Evolutionary conservation across 2,329 filamentous ascomycete species (phyloP).

Genomic region (Neurospora crassa): DNA sequence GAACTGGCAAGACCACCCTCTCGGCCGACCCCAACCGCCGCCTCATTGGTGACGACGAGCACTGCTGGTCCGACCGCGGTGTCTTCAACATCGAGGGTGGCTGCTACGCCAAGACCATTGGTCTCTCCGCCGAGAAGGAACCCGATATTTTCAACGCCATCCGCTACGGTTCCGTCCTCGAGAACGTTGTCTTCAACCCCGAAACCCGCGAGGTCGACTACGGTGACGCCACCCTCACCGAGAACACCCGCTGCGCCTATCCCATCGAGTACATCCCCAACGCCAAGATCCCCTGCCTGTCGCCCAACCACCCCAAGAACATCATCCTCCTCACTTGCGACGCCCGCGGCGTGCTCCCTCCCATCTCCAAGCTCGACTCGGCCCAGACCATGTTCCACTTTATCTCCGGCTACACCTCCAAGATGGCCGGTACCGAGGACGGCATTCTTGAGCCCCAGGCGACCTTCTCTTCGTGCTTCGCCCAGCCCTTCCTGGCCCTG

Average conservation of each 20-base stretch:
- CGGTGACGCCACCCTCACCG: constrained; percentile 86
- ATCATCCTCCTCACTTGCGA: constrained; percentile 98
- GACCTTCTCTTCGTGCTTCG: constrained; percentile 98
- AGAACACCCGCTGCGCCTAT: constrained; percentile 98
- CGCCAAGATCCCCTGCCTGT: constrained; percentile 95
- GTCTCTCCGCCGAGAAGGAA: constrained; percentile 96
- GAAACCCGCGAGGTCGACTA: constrained; percentile 87
- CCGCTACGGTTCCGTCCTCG: constrained; percentile 90
- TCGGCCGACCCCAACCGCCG: constrained; percentile 95
- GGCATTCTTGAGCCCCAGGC: constrained; percentile 95
- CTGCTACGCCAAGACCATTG: constrained; percentile 98
- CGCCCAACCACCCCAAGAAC: constrained; percentile 81
- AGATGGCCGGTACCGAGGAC: constrained; percentile 99
- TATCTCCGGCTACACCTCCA: constrained; percentile 98
- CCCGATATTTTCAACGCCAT: constrained; percentile 96
- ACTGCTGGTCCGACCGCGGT: constrained; percentile 96
- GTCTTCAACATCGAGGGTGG: constrained; percentile 99
- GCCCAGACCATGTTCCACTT: constrained; percentile 99
- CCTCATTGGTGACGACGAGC: constrained; percentile 96
- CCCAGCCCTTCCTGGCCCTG: constrained; percentile 95
- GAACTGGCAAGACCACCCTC: constrained; percentile 96
- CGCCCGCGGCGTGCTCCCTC: constrained; percentile 90
- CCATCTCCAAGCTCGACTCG: constrained; percentile 91
- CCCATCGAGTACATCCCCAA: constrained; percentile 98
- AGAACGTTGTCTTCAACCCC: constrained; percentile 97